Evolutionary conservation across 2,329 filamentous ascomycete genomes (phyloP).

Genomic region (Seiridium unicorne): DNA sequence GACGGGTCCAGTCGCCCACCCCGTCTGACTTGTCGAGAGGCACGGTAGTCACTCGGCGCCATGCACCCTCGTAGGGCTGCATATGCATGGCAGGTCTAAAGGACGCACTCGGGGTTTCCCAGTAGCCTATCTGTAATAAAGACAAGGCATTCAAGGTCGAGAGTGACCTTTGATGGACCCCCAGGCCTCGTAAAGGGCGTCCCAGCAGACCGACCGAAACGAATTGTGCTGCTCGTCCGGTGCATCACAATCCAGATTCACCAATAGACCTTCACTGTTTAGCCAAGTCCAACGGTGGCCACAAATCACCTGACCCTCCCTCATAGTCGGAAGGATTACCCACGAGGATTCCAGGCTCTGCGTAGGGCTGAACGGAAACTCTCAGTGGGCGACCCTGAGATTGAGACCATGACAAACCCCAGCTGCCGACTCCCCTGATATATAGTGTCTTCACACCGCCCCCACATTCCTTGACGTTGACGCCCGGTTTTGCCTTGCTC

Average conservation of each 20-base stretch:
- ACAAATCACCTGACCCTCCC: neutral
- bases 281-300: neutral
- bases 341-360: neutral
- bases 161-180: neutral
- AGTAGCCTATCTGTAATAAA: neutral
- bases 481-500: neutral
- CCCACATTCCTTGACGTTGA: neutral
- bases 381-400: neutral
- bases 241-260: too few species aligned
- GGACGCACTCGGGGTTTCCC: neutral
- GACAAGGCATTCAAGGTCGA: neutral
- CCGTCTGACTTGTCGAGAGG: neutral
- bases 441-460: neutral
- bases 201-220: too few species aligned
- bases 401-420: neutral
- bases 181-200: neutral
- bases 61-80: conserved; percentile 4
- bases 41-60: neutral
- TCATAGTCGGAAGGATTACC: neutral
- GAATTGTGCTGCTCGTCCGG: too few species aligned
- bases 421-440: neutral
- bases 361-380: neutral
- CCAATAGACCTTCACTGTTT: neutral
- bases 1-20: too few species aligned
- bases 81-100: neutral